A percentile compares a stretch with the other conserved stretches of the same genome.
Conservation (phyloP, 148 eudicot species). For the Pharnaceum exiguum region DNA sequence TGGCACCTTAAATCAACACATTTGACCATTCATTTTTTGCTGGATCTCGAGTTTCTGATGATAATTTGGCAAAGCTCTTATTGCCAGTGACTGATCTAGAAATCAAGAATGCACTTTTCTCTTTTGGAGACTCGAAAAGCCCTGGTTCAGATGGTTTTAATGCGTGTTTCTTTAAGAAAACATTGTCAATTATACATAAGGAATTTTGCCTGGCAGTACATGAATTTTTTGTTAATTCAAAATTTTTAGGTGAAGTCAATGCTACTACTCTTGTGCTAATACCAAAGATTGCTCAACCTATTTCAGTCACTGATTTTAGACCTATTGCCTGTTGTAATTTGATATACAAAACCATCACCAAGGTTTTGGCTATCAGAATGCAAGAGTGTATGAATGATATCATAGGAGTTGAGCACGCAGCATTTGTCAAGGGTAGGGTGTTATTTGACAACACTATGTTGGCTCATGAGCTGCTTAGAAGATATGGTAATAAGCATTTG, state of each 20-base stretch:
- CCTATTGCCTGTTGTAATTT: background rate
- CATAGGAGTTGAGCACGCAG: background rate
- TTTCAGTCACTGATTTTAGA: background rate
- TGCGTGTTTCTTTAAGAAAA: no score
- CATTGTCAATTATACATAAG: no score
- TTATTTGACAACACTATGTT: background rate
- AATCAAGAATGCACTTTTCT: no score
- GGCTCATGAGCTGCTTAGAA: no score
- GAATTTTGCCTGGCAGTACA: background rate
- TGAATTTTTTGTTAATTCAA: background rate
- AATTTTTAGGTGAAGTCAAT: background rate
- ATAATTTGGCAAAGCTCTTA: no score
- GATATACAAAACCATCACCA: background rate
- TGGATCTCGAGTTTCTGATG: no score
- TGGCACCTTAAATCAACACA: no score
- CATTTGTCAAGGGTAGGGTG: background rate
- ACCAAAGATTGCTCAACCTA: background rate
- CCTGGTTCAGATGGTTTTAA: no score
- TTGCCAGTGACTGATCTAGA: no score
- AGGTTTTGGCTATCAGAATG: background rate
- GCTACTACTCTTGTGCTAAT: background rate
- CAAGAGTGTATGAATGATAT: background rate
- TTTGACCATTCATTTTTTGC: no score
- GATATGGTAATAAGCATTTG: no score
- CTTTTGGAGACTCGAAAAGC: no score